Base-by-base conservation (phyloP, 2,329 filamentous ascomycete species). In the Trematosphaeria pertusa region DNA sequence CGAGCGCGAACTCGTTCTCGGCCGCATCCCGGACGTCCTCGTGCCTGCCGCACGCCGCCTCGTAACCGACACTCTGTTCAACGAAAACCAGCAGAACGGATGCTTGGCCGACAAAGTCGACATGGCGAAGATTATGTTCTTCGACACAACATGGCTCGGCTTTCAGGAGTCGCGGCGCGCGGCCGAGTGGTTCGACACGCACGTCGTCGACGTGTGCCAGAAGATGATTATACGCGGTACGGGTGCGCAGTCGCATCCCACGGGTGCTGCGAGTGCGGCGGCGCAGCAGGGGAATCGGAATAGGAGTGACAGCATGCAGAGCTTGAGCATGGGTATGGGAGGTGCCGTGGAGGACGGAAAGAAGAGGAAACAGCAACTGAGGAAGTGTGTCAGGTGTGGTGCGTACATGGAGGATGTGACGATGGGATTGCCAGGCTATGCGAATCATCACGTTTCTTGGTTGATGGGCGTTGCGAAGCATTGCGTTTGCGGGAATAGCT, bases 121-220 rank as follows among this genome's bases (percentile, higher is more conserved):
- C 55, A 80, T 84, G 20, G 81, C 86, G 8, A 80, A 80, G 50
- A 77, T 96, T 37, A 89, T 88, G 72, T 88, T 91, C 70, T 82
- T 83, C 37, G 84, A 94, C 64, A 89, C 86, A 44, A 78, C 78
- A 37, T 81, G 89, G 65, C 76, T 94, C 9, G 87, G 87, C 4
- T 75, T 90, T 11, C 79, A 81, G 8, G 80, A 86, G 42, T 83
- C 86, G 48, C 71, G 72, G 11, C 73, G 75, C 14, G 81, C 79
- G 4, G 82, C 84, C 54, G 71, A 79, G 8, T 89, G 87, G 69
- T 82, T 81, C 51, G 78, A 79, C n/a, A 74, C 77, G 21, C 79
- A 85, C 62, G 78, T 87, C 18, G 75, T 80, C 7, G 83, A 85
- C 61, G 77, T 82, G 20, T 70, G 84, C 26, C 78, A 79, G 64